Evolutionary conservation across 805 yeast genomes (phyloP), one percentile per base, ranked within the genome.

Genomic region (Cyberlindnera americana): DNA sequence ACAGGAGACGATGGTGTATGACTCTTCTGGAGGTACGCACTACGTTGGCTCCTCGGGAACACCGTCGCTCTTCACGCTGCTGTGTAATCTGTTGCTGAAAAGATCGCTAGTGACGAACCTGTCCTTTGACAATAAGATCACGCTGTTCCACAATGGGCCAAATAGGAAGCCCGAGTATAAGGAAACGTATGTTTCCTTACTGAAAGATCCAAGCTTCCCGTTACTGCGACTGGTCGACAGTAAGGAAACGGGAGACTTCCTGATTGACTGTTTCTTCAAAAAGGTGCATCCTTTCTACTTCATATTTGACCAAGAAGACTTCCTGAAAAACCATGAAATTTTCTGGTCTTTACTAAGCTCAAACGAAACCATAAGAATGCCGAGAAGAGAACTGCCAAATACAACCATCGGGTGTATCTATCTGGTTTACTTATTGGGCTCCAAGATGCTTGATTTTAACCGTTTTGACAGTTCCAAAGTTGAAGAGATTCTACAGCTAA

Each of bases 11-110:
- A 48, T 70, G 27, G 60, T 70, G 16, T 64, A 64, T 54, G 77
- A 72, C 44, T 54, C 62, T 17, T 64, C 61, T 40, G 76, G 76
- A 5, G 71, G 69, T 38, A 64, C 72, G 0, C 77, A 72, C 50
- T 72, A 67, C 42, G 65, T 72, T 37, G 77, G 77, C 1, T 62
- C 68, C 16, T 63, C 62, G 14, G 74, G 75, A 18, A 70, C 75
- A 2, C 69, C 73, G 0, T 66, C 72, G 2, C 44, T 71, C 19
- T 54, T 71, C 39, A 67, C 62, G 35, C 67, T 72, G 1, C 44
- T 71, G 8, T 68, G 74, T 43, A 72, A 68, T 45, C 56, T 71
- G 16, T 59, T 71, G 19, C 53, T 54, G 36, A 56, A 56, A 24
- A 38, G 59, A 29, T 53, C 57, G 1, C 47, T 67, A n/a, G 63